phyloP scores from a whole-genome alignment of 2,329 filamentous ascomycete species.

The Xylaria sp. region DNA sequence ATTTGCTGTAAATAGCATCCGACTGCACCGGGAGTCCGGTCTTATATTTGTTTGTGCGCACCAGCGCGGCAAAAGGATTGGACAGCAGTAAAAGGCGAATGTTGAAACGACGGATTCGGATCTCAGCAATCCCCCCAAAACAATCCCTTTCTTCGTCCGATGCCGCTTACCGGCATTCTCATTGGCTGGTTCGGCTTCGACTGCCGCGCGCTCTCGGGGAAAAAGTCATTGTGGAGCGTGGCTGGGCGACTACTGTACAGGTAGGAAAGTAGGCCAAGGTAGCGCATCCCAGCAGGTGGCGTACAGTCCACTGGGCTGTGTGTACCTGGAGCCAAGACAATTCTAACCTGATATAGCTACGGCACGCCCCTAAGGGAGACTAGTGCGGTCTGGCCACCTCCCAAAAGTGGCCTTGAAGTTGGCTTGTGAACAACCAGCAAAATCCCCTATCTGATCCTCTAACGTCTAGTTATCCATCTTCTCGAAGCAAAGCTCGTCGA shows the following conservation, averaged over 20 bases:
- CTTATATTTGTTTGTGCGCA: not conserved
- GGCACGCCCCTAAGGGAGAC: not conserved
- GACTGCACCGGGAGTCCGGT: not conserved
- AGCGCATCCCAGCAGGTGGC: not conserved
- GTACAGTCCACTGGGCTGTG: not conserved
- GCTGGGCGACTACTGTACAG: too few species aligned
- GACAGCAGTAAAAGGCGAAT: not conserved
- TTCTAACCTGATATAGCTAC: constrained; percentile 4
- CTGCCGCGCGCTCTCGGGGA: constrained; percentile 15
- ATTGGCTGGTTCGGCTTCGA: constrained; percentile 12
- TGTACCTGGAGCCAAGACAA: not conserved
- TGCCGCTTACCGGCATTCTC: not conserved
- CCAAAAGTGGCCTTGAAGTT: constrained; percentile 3
- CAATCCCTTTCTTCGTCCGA: not conserved
- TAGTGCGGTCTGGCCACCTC: not conserved
- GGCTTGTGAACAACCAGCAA: too few species aligned
- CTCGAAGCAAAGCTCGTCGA: not conserved
- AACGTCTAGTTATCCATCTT: not conserved
- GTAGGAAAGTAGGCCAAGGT: too few species aligned
- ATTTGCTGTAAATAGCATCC: constrained; percentile 1
- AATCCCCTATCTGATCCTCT: not conserved
- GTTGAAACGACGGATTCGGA: not conserved
- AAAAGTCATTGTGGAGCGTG: not conserved
- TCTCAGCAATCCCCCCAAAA: not conserved
- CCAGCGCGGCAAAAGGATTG: constrained; percentile 9